Evolutionary conservation across 2,329 filamentous ascomycete species (phyloP).

Genomic region (Karstenula rhodostoma): DNA sequence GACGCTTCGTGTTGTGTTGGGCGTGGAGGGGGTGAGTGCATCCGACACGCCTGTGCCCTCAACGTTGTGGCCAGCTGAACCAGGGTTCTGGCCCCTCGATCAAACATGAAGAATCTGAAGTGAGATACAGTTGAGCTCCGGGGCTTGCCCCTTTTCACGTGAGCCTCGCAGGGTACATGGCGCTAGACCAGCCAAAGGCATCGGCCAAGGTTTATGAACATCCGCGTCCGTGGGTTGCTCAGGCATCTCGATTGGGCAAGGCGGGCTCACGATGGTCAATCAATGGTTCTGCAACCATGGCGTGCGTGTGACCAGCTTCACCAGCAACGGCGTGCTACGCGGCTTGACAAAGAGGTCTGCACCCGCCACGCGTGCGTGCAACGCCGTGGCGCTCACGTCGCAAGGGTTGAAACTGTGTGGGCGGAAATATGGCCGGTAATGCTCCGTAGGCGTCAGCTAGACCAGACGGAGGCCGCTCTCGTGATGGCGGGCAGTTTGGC

Average conservation of each 20-base stretch:
- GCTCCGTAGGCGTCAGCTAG: slow-evolving; percentile 5
- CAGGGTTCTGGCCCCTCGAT: slow-evolving; percentile 21
- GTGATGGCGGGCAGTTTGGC: slow-evolving; percentile 26
- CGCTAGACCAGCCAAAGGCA: slow-evolving; percentile 44
- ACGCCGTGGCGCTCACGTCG: not conserved
- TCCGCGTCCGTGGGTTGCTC: slow-evolving; percentile 19
- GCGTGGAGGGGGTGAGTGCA: slow-evolving; percentile 26
- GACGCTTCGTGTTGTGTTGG: slow-evolving; percentile 10
- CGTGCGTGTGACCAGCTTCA: not conserved
- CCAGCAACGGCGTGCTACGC: too few relatives aligned
- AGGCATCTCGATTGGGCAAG: slow-evolving; percentile 30
- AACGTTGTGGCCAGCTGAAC: slow-evolving; percentile 21
- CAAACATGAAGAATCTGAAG: slow-evolving; percentile 8
- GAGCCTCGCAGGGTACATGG: slow-evolving; percentile 21
- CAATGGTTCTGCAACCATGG: slow-evolving; percentile 31
- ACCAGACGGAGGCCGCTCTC: slow-evolving; percentile 10
- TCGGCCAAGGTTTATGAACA: slow-evolving; percentile 29
- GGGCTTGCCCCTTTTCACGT: slow-evolving; percentile 40
- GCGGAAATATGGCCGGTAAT: slow-evolving; percentile 18
- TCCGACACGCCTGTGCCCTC: slow-evolving; percentile 29
- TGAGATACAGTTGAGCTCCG: slow-evolving; percentile 4
- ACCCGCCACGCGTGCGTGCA: not conserved
- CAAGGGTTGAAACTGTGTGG: not conserved
- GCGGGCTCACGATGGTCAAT: slow-evolving; percentile 31
- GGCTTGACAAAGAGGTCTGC: not conserved